A percentile compares a stretch with the other conserved stretches of the same genome.
These are phyloP conservation scores for Acanthamoeba pearcei DNA, from an alignment of 208 protist species.

Conservation along the genomic window DNA sequence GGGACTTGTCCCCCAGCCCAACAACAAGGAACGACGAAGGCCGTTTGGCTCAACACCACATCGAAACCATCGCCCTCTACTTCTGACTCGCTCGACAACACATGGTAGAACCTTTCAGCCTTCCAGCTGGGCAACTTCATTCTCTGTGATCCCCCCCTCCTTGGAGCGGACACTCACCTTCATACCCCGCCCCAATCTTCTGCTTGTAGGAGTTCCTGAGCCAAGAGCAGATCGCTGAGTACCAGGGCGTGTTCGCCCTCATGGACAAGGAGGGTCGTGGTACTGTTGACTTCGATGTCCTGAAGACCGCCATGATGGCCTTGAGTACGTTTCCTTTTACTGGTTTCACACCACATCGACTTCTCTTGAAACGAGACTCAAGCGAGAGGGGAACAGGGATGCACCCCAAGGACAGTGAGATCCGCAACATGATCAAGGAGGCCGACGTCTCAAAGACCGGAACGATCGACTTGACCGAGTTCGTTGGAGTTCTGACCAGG, in stretches of 20 bases:
- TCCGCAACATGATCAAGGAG: conserved; percentile 67
- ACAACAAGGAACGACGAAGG: too few relatives aligned
- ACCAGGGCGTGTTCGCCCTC: conserved; percentile 75
- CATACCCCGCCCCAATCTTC: too few relatives aligned
- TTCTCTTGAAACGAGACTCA: too few relatives aligned
- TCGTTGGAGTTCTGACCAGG: conserved; percentile 24
- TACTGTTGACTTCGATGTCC: conserved; percentile 38
- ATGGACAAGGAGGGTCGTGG: conserved; percentile 59
- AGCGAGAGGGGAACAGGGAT: conserved; percentile 10
- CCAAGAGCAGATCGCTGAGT: conserved; percentile 71
- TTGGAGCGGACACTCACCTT: too few relatives aligned
- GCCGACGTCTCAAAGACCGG: conserved; percentile 65
- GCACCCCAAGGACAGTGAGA: conserved; percentile 67
- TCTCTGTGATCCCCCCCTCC: too few relatives aligned
- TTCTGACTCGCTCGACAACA: too few relatives aligned
- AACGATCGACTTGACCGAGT: conserved; percentile 68
- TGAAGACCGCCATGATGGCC: conserved; percentile 63
- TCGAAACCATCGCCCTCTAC: too few relatives aligned
- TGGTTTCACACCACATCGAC: too few relatives aligned
- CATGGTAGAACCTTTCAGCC: too few relatives aligned
- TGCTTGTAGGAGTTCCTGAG: conserved; percentile 63
- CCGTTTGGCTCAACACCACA: too few relatives aligned
- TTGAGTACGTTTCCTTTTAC: not conserved
- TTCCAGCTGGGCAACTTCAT: too few relatives aligned
- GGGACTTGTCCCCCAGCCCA: too few relatives aligned